Evolutionary conservation across 2,329 filamentous ascomycete species (phyloP).

Genomic region (Botryosphaeria agaves): DNA sequence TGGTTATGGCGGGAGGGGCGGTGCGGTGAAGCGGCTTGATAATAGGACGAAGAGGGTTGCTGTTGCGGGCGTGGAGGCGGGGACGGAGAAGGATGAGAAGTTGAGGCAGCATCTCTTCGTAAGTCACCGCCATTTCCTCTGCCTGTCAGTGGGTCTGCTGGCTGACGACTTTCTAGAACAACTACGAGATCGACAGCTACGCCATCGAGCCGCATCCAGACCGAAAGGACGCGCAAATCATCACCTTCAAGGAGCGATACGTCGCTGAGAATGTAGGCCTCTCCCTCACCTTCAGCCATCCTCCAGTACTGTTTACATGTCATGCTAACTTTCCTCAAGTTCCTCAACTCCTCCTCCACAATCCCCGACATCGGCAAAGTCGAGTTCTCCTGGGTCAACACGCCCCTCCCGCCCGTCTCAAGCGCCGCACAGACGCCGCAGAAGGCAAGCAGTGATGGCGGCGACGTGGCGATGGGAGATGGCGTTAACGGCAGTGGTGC

Average conservation of each 20-base stretch:
- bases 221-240: conserved; percentile 18
- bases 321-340: no score
- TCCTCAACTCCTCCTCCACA: conserved; percentile 35
- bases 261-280: conserved; percentile 43
- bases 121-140: conserved; percentile 2
- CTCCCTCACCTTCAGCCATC: conserved; percentile 1
- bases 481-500: conserved; percentile 7
- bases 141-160: background rate
- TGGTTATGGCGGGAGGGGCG: conserved; percentile 23
- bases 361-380: conserved; percentile 48
- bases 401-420: conserved; percentile 12
- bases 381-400: conserved; percentile 47
- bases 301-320: background rate
- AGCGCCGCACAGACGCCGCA: conserved; percentile 4
- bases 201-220: conserved; percentile 22
- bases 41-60: conserved; percentile 55
- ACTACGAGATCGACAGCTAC: conserved; percentile 18
- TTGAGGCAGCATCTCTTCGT: conserved; percentile 46
- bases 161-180: conserved; percentile 9
- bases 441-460: conserved; percentile 3
- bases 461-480: conserved; percentile 8
- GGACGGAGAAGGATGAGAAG: conserved; percentile 47
- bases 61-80: conserved; percentile 46
- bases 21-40: conserved; percentile 48
- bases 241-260: conserved; percentile 27